Base-by-base conservation (phyloP, 139 green algal species). In the Asterochloris erici region DNA sequence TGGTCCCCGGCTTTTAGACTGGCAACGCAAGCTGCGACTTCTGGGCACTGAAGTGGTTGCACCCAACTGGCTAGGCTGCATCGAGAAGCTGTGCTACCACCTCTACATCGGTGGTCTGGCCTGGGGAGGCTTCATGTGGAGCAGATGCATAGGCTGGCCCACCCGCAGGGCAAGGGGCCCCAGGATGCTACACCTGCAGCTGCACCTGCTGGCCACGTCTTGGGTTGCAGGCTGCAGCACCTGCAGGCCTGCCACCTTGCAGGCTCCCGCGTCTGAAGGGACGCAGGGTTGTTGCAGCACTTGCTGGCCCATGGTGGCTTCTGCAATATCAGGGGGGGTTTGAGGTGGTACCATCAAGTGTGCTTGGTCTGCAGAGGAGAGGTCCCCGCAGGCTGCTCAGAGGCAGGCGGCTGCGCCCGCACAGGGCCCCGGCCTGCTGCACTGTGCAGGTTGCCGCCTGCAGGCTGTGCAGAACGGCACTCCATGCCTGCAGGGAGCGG, bases 401-500 rank as follows among this genome's bases (percentile, higher is more conserved):
- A 24, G 66, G 17, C 19, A 71, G 17, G 66, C 9, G 21, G 19
- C 21, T 71, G 66, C 21, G 10, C 66, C 17, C 66, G 17, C 66
- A 71, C 19, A 21, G 66, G 21, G 4, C 10, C 23, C 23, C 9
- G 24, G 24, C n/a, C 24, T 77, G 71, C 23, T 77, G n/a, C 19
- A 19, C n/a, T 77, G 23, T 77, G 71, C 71, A 28, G 19, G 10
- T 38, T 24, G 23, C 23, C 4, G 23, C 19, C 24, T 77, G n/a
- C 23, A 21, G 71, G 4, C n/a, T 29, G 71, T 24, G 14, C 19
- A 38, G 6, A 19, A 60, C 19, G 26, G 15, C 15, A 38, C 24
- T 77, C 19, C 71, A 4, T 29, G 47, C n/a, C 60, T 23, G 23
- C 63, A 74, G 78, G 83, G 83, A 86, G 73, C 83, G 83, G 68